These are phyloP conservation scores for Microdochium bolleyi DNA, from an alignment of 2,329 filamentous ascomycete genomes.

Conservation along the genomic window DNA sequence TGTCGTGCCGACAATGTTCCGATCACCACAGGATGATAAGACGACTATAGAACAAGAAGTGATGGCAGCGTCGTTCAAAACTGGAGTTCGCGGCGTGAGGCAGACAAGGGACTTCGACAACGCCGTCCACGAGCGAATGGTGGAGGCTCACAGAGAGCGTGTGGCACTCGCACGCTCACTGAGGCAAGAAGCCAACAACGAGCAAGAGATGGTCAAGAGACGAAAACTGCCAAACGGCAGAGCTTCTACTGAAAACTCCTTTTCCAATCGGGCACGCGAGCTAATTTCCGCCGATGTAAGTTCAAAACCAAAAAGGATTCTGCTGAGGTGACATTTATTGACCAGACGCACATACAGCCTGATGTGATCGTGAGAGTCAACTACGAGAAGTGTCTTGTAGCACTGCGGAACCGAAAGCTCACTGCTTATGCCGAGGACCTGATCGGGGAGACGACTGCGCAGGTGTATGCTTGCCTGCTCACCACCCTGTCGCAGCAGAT, in stretches of 20 bases:
- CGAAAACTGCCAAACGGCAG: slow-evolving; percentile 44
- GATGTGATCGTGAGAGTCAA: slow-evolving; percentile 73
- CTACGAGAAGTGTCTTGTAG: slow-evolving; percentile 75
- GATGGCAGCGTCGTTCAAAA: slow-evolving; percentile 42
- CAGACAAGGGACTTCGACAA: slow-evolving; percentile 53
- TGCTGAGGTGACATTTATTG: not conserved
- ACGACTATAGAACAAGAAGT: slow-evolving; percentile 57
- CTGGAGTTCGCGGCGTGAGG: slow-evolving; percentile 53
- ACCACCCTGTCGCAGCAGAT: slow-evolving; percentile 61
- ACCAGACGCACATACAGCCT: slow-evolving; percentile 37
- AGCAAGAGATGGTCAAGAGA: slow-evolving; percentile 32
- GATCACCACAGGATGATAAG: slow-evolving; percentile 52
- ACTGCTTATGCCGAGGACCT: slow-evolving; percentile 63
- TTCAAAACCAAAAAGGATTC: slow-evolving; percentile 5
- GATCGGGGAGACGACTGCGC: slow-evolving; percentile 65
- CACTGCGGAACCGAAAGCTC: slow-evolving; percentile 72
- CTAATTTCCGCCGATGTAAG: slow-evolving; percentile 40
- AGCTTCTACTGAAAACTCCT: not conserved
- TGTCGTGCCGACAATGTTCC: slow-evolving; percentile 47
- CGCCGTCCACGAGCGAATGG: slow-evolving; percentile 12
- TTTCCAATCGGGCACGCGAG: not conserved
- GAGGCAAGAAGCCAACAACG: slow-evolving; percentile 13
- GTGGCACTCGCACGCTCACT: slow-evolving; percentile 5
- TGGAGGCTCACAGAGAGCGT: slow-evolving; percentile 13
- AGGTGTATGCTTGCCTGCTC: slow-evolving; percentile 71